Base-by-base conservation (phyloP, 768 basidiomycete species). In the Boletus sensibilis region DNA sequence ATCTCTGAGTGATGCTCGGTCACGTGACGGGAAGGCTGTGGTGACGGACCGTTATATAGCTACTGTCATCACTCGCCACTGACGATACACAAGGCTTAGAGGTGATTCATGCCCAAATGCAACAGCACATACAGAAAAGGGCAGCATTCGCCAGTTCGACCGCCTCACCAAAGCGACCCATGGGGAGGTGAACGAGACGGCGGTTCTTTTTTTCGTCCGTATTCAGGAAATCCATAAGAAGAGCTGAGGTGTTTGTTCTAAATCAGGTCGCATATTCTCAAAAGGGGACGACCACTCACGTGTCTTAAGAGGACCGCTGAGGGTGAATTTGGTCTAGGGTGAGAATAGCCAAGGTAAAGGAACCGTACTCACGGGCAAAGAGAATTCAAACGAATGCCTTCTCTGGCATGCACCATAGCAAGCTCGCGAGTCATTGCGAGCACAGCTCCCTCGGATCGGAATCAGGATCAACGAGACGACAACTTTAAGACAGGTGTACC, bases 141-240 rank as follows among this genome's bases (percentile, higher is more conserved):
- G 93, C 95, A 29, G 85, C 94, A 67, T 88, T 90, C 8, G 97
- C 97, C 56, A 95, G 81, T 72, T 99, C 97, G 59, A 98, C 79
- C 1, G 95, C 97, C 77, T 98, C 94, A 37, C 96, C 96, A 70
- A 99, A 99, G 58, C 96, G 85, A 58, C 95, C 95, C 92, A 97
- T 93, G 1, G 95, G 96, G 16, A 96, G 82, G 64, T 94, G 93
- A 21, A 93, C 86, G 69, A 98, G 69, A 44, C 97, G 83, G 29
- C 97, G 86, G 42, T 98, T 85, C 56, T 89, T 85, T 78, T 98
- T 98, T 79, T 99, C 97, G 43, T 87, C 79, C 20, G 97, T 98
- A 74, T 98, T 84, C 68, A 99, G 83, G 82, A 96, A 99, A 73
- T 98, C 88, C 97, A 99, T 99, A 29, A 99, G 80, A 44, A 99